phyloP scores from a whole-genome alignment of 176 grass and related monocot species.

The Avena eriantha region DNA sequence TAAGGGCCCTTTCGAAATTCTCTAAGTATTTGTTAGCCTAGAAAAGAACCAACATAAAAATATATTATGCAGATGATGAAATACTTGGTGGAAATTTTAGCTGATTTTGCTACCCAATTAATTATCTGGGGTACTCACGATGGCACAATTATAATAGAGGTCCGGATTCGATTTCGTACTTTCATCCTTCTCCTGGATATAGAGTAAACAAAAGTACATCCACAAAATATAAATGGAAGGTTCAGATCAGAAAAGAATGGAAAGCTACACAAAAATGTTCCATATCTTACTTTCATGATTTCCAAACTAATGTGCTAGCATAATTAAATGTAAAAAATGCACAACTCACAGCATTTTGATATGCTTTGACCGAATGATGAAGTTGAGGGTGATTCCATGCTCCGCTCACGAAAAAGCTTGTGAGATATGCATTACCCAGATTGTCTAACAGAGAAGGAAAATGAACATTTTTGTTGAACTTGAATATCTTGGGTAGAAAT shows the following conservation, averaged over 20 bases:
- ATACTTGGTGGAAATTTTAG: constrained; percentile 1
- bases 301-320: constrained; percentile 1
- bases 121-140: constrained; percentile 58
- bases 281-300: constrained; percentile 1
- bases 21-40: constrained; percentile 95
- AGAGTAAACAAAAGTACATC: constrained; percentile 43
- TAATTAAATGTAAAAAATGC: constrained; percentile 24
- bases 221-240: not conserved
- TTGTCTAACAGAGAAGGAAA: constrained; percentile 63
- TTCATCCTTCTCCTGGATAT: constrained; percentile 87
- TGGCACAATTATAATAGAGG: constrained; percentile 90
- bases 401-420: constrained; percentile 87
- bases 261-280: constrained; percentile 12
- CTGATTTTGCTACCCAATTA: constrained; percentile 13
- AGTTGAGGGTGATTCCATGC: constrained; percentile 80
- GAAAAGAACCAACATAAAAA: constrained; percentile 36
- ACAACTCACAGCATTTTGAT: constrained; percentile 98
- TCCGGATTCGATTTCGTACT: constrained; percentile 81
- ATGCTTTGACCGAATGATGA: constrained; percentile 90
- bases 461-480: constrained; percentile 21
- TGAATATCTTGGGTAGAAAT: constrained; percentile 20
- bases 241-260: constrained; percentile 30
- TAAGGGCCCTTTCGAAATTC: constrained; percentile 97
- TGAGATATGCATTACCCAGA: constrained; percentile 97
- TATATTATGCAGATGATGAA: constrained; percentile 31